Evolutionary conservation across 75 land plant species (phyloP).

Genomic region (Selaginella tamariscina): DNA sequence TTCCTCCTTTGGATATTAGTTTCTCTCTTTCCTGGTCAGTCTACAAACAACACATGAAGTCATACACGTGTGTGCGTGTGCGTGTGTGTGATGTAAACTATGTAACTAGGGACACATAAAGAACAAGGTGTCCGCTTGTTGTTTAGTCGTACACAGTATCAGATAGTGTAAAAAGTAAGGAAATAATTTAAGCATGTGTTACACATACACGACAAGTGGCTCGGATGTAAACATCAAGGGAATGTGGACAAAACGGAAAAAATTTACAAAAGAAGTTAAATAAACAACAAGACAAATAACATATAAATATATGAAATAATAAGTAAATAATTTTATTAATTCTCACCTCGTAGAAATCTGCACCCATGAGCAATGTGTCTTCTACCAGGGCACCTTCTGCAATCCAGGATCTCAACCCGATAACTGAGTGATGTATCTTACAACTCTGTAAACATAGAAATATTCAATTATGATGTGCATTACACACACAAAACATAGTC

Average conservation of each 20-base stretch:
- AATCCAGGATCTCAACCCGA: constrained; percentile 93
- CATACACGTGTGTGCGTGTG: not conserved
- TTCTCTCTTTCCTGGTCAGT: constrained; percentile 79
- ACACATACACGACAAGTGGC: not conserved
- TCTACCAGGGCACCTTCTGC: constrained; percentile 96
- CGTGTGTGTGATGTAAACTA: not conserved
- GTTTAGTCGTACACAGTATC: not conserved
- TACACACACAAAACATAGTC: no score
- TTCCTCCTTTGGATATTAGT: constrained; percentile 66
- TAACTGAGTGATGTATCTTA: constrained; percentile 90
- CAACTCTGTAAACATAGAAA: no score
- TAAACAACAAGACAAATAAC: not conserved
- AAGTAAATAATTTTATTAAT: not conserved
- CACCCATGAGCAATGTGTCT: constrained; percentile 85
- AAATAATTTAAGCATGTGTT: not conserved
- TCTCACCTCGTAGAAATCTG: constrained; percentile 90
- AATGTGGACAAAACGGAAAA: not conserved
- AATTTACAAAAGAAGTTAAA: not conserved
- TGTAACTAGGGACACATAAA: not conserved
- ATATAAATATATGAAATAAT: not conserved
- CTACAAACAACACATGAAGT: no score
- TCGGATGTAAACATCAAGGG: not conserved
- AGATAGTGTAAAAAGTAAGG: not conserved
- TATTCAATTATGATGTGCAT: no score
- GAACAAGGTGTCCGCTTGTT: not conserved